These are phyloP conservation scores for Cyberlindnera euphorbiae DNA, from an alignment of 805 yeast genomes.

Conservation along the genomic window DNA sequence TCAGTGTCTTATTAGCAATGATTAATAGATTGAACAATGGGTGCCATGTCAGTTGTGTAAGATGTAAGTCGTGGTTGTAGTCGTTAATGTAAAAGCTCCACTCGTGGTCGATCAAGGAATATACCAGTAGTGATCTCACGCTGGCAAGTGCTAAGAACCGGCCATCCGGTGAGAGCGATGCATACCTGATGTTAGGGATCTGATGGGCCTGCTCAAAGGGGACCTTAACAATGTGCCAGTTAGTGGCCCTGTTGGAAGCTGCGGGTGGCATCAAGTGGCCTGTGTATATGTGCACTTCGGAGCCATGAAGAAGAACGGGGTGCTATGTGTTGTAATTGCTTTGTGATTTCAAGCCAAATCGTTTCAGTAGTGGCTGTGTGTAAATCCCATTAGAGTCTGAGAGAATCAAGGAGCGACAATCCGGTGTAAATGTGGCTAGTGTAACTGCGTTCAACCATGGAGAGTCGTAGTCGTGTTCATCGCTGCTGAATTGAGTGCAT, in stretches of 20 bases:
- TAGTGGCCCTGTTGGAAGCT: constrained; percentile 11
- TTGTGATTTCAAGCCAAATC: constrained; percentile 6
- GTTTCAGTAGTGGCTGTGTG: constrained; percentile 5
- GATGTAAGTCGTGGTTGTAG: constrained; percentile 18
- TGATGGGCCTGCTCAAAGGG: constrained; percentile 23
- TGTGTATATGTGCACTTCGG: constrained; percentile 24
- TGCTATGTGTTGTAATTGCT: constrained; percentile 22
- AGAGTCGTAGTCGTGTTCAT: constrained; percentile 12
- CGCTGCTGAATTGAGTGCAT: constrained; percentile 17
- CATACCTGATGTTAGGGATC: constrained; percentile 13
- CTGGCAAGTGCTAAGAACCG: constrained; percentile 23
- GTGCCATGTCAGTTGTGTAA: constrained; percentile 21
- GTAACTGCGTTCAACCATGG: constrained; percentile 9
- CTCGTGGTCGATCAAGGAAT: constrained; percentile 19
- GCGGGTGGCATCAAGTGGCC: constrained; percentile 20
- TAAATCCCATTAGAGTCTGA: constrained; percentile 8
- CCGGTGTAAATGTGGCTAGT: background rate
- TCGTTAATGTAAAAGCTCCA: constrained; percentile 28
- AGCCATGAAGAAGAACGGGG: constrained; percentile 21
- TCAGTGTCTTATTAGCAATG: constrained; percentile 15
- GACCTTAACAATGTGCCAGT: constrained; percentile 21
- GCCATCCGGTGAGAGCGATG: constrained; percentile 24
- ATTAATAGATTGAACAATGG: constrained; percentile 16
- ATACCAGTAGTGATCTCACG: constrained; percentile 15
- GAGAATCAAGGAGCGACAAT: background rate